phyloP scores from a whole-genome alignment of 2,329 filamentous ascomycete genomes.

The Erysiphe neolycopersici region DNA sequence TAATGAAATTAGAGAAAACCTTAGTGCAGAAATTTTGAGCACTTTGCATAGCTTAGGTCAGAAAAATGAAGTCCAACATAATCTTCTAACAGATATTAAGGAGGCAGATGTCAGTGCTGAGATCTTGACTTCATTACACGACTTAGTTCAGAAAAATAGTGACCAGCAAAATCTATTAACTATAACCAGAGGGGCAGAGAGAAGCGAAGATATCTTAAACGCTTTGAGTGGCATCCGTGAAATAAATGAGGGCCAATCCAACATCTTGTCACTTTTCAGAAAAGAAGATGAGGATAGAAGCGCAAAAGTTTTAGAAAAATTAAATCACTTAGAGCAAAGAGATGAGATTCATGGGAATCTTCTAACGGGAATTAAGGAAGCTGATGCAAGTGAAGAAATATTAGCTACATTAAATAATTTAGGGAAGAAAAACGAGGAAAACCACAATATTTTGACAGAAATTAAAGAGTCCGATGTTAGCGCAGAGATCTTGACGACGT shows the following conservation, averaged over 20 bases:
- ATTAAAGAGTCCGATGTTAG: slow-evolving; percentile 10
- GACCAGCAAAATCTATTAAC: too few relatives aligned
- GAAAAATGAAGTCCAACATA: slow-evolving; percentile 4
- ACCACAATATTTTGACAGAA: slow-evolving; percentile 6
- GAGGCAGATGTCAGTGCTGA: slow-evolving; percentile 12
- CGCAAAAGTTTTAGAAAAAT: too few relatives aligned
- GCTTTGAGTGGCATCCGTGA: too few relatives aligned
- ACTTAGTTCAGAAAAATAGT: slow-evolving; percentile 4
- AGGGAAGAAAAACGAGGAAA: slow-evolving; percentile 5
- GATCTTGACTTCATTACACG: slow-evolving; percentile 11
- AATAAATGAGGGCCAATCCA: too few relatives aligned
- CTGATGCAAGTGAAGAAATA: slow-evolving; percentile 11
- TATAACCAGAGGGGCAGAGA: too few relatives aligned
- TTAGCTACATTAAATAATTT: slow-evolving; percentile 10
- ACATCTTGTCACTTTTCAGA: too few relatives aligned
- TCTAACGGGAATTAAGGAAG: slow-evolving; percentile 11
- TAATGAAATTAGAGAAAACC: slow-evolving; percentile 12
- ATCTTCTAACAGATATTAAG: slow-evolving; percentile 7
- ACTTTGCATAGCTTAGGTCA: slow-evolving; percentile 9
- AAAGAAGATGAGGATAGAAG: too few relatives aligned
- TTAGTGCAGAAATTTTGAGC: slow-evolving; percentile 12
- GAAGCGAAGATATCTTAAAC: too few relatives aligned
- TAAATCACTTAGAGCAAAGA: too few relatives aligned
- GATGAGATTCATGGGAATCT: background rate
- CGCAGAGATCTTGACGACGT: slow-evolving; percentile 11